Base-by-base conservation (phyloP, 306 rosid species). In the Alnus glutinosa region DNA sequence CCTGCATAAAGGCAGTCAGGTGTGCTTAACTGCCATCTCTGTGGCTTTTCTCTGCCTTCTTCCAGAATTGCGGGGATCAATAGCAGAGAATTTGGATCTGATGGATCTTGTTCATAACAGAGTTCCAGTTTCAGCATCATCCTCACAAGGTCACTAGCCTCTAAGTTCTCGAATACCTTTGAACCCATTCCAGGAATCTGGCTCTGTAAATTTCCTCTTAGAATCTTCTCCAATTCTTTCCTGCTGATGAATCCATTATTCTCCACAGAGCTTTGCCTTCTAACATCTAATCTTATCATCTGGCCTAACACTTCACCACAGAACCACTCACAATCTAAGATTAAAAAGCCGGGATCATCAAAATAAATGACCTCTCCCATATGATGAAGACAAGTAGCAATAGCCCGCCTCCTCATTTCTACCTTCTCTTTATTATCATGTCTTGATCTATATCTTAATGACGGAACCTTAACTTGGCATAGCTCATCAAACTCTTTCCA, bases 101-200 rank as follows among this genome's bases (percentile, higher is more conserved):
- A 84, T 58, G 88, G 91, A 78, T 93, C 94, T 85, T 88, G 94
- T 86, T 93, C 90, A 36, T 96, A 91, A 73, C 99, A 93, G 2
- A 91, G 88, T 83, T 93, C 98, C 7, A 96, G 94, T 85, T 90
- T 96, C n/a, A 93, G 91, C 99, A 96, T 93, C 99, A 96, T 93
- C 80, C 86, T 87, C 79, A 93, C 96, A 67, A 93, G 90, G 55
- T 95, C 98, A 85, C 88, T 86, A 18, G 94, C 89, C 48, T 93
- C 97, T 57, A 95, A 87, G 84, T 90, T 96, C 81, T 96, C 98
- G 75, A 88, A 93, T 18, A 93, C 92, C 86, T 89, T 93, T 58
- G 96, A 90, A 57, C 93, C 89, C 86, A 91, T 85, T 55, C 96
- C 94, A 32, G 94, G 99, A 87, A 96, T 89, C 37, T 86, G 89